Base-by-base conservation (phyloP, 2,329 filamentous ascomycete species). In the Metarhizium anisopliae region DNA sequence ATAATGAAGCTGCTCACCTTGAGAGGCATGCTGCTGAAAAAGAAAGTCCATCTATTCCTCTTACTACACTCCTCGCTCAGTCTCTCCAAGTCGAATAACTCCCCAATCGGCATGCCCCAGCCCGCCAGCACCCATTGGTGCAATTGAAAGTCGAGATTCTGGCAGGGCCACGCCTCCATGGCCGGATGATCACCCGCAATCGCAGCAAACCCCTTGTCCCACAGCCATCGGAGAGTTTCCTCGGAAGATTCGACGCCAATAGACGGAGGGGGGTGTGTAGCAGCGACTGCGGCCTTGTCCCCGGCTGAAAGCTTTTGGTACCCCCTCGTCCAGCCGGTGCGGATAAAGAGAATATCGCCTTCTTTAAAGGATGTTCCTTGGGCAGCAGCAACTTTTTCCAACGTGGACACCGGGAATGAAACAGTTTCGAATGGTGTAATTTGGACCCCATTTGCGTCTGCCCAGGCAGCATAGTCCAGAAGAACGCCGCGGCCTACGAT, bases 341-440 rank as follows among this genome's bases (percentile, higher is more conserved):
- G 75, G 47, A 84, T 70, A 59, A 85, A 73, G 47, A 85, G 70
- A 35, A 85, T 79, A 56, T 85, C 82, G 14, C 82, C 81, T 3
- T 64, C 64, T 6, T 67, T 68, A 47, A 81, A 72, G 1, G 67
- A 64, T 0, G 73, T 71, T 20, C 71, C 69, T 60, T 80, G 72
- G 47, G 69, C 69, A 55, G 66, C 63, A 0, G 75, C 75, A 8
- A 81, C 70, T 29, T 71, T 66, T 51, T 75, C 65, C 1, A 83
- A 67, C 1, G 69, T 66, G 0, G 66, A 64, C 1, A 77, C 63
- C 0, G 77, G 68, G 52, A 84, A 80, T 1, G 68, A 61, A 6
- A 67, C 67, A 1, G 72, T 65, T 29, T 70, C 62, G 56, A 79
- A 76, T 2, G 71, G 64, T 1, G 71, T 68, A n/a, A 74, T 60